A percentile compares a stretch with the other conserved stretches of the same genome.
These are phyloP conservation scores for Collybiopsis luxurians DNA, from an alignment of 768 basidiomycete species.

Conservation along the genomic window DNA sequence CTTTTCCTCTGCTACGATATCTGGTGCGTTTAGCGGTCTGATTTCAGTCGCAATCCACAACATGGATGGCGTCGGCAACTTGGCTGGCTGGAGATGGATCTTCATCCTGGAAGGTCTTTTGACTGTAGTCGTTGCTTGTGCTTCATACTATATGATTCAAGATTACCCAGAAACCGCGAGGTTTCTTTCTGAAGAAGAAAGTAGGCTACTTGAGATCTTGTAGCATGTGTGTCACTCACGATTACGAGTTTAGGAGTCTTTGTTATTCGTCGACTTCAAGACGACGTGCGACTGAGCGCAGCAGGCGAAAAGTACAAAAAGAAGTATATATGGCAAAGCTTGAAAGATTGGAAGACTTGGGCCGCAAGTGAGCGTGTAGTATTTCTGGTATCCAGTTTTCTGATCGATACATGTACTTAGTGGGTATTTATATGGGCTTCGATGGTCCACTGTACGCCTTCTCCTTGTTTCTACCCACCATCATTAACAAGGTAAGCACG, in stretches of 20 bases:
- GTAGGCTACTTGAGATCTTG: no score
- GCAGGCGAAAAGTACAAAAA: conserved; percentile 54
- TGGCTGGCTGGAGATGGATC: conserved; percentile 66
- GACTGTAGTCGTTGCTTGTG: conserved; percentile 56
- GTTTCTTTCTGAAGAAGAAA: conserved; percentile 65
- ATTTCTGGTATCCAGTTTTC: not conserved
- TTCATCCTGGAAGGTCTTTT: conserved; percentile 74
- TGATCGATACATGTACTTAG: conserved; percentile 25
- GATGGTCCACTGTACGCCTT: conserved; percentile 41
- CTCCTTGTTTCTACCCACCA: conserved; percentile 49
- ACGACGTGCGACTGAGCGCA: conserved; percentile 65
- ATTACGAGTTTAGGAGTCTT: no score
- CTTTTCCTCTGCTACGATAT: conserved; percentile 77
- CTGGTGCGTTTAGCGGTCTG: conserved; percentile 74
- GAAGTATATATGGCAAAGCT: conserved; percentile 56
- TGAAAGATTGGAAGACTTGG: conserved; percentile 75
- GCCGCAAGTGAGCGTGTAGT: conserved; percentile 48
- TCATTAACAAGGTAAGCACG: conserved; percentile 52
- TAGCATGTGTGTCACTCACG: no score
- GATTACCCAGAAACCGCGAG: conserved; percentile 77
- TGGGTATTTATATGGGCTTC: conserved; percentile 74
- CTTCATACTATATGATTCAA: conserved; percentile 71
- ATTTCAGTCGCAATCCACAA: conserved; percentile 66
- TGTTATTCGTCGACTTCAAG: conserved; percentile 61
- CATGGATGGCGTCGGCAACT: conserved; percentile 64